phyloP scores from a whole-genome alignment of 805 yeast genomes.

The Myxozyma lipomycoides region DNA sequence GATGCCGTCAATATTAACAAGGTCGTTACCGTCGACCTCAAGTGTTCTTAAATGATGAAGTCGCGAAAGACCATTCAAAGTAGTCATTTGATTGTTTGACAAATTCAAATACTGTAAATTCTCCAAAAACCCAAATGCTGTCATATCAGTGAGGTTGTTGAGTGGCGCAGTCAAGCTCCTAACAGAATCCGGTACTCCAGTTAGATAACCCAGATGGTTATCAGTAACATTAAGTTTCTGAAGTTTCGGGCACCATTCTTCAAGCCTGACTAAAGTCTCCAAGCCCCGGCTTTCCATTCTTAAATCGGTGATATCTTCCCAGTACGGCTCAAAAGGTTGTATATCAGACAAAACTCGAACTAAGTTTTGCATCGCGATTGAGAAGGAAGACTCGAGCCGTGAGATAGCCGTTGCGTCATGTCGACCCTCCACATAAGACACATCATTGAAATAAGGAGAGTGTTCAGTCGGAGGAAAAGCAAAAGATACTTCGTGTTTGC shows the following conservation, averaged over 20 bases:
- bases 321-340: constrained; percentile 37
- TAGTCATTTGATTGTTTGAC: constrained; percentile 40
- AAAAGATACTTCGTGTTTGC: constrained; percentile 20
- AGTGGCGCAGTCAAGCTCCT: constrained; percentile 40
- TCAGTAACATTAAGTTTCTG: constrained; percentile 40
- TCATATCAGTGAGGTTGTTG: constrained; percentile 43
- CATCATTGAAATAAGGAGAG: constrained; percentile 22
- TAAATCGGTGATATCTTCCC: constrained; percentile 42
- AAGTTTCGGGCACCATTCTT: constrained; percentile 44
- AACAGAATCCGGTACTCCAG: constrained; percentile 45
- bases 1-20: constrained; percentile 40
- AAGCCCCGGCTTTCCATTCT: constrained; percentile 38
- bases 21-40: constrained; percentile 42
- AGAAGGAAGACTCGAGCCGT: constrained; percentile 42
- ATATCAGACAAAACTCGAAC: constrained; percentile 45
- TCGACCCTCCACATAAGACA: constrained; percentile 25
- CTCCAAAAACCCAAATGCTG: constrained; percentile 43
- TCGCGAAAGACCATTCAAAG: constrained; percentile 38
- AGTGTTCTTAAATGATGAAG: constrained; percentile 44
- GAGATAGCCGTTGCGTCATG: constrained; percentile 41
- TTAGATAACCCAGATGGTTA: constrained; percentile 43
- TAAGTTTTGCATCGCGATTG: constrained; percentile 42
- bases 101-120: constrained; percentile 45
- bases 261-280: constrained; percentile 43
- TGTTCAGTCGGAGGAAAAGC: constrained; percentile 8